Evolutionary conservation across 768 basidiomycete species (phyloP).

Genomic region (Tricholoma sp.): DNA sequence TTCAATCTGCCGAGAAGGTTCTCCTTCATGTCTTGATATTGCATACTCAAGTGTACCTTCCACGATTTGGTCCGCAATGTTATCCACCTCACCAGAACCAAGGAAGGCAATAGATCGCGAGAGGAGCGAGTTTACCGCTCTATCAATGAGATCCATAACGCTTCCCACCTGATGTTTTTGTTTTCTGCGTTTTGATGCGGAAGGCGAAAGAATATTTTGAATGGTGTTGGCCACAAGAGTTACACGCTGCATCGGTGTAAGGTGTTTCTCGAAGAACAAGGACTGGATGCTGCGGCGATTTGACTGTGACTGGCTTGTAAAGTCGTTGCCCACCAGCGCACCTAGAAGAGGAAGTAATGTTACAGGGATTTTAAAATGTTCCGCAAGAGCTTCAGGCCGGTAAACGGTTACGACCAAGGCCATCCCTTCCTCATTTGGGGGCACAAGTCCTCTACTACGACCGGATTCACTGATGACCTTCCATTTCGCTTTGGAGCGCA

Average conservation of each 20-base stretch:
- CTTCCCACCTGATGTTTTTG: constrained; percentile 54
- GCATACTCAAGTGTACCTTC: constrained; percentile 76
- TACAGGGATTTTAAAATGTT: constrained; percentile 60
- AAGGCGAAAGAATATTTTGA: constrained; percentile 45
- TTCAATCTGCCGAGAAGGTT: constrained; percentile 28
- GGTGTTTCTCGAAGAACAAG: constrained; percentile 61
- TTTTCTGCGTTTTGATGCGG: constrained; percentile 40
- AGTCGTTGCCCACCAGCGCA: constrained; percentile 80
- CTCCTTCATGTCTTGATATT: constrained; percentile 53
- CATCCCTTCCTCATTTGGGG: constrained; percentile 44
- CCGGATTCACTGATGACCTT: constrained; percentile 25
- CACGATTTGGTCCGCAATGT: constrained; percentile 62
- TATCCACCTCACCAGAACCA: constrained; percentile 59
- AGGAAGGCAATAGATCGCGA: constrained; percentile 42
- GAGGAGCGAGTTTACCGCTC: constrained; percentile 56
- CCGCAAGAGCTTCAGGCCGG: constrained; percentile 54
- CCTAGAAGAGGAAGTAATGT: constrained; percentile 73
- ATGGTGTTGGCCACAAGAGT: constrained; percentile 57
- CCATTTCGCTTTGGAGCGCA: constrained; percentile 47
- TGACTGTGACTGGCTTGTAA: constrained; percentile 47
- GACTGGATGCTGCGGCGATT: constrained; percentile 47
- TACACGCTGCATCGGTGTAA: constrained; percentile 60
- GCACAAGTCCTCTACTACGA: constrained; percentile 41
- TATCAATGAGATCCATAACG: constrained; percentile 75
- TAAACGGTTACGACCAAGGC: constrained; percentile 55